Evolutionary conservation across 441 rosid genomes (phyloP).

Genomic region (Croton laevigatus): DNA sequence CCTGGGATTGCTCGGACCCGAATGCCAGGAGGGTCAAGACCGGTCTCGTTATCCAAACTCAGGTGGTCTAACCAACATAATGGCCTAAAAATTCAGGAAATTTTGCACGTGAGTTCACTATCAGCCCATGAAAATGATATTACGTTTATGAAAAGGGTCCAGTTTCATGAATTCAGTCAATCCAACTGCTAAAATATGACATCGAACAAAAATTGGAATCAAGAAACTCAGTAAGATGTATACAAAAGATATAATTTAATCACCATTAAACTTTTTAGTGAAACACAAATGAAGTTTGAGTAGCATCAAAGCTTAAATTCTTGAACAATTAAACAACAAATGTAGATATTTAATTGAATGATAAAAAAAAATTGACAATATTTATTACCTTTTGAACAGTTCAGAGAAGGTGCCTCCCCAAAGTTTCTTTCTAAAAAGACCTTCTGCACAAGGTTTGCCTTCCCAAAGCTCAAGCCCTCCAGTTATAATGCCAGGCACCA

Average conservation of each 20-base stretch:
- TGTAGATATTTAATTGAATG: background rate
- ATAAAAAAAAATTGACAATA: background rate
- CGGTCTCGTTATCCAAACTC: constrained; percentile 58
- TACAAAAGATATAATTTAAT: background rate
- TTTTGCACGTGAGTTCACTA: background rate
- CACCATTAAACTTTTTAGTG: background rate
- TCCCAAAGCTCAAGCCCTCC: constrained; percentile 76
- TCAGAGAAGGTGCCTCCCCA: constrained; percentile 70
- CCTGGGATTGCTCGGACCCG: constrained; percentile 56
- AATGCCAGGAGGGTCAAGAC: constrained; percentile 65
- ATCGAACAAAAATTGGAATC: background rate
- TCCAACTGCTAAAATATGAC: background rate
- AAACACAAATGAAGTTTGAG: background rate
- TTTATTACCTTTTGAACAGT: constrained; percentile 42
- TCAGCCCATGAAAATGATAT: background rate
- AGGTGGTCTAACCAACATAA: constrained; percentile 66
- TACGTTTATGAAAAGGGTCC: background rate
- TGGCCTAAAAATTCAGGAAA: constrained; percentile 38
- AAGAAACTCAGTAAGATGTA: too few species aligned
- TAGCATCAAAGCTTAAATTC: background rate
- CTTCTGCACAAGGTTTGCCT: constrained; percentile 63
- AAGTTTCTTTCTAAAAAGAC: constrained; percentile 60
- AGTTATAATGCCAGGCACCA: constrained; percentile 67
- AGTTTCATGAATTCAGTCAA: background rate
- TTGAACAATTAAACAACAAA: background rate